phyloP scores from a whole-genome alignment of 352 stramenopile species.

The Pythium aristosporum region DNA sequence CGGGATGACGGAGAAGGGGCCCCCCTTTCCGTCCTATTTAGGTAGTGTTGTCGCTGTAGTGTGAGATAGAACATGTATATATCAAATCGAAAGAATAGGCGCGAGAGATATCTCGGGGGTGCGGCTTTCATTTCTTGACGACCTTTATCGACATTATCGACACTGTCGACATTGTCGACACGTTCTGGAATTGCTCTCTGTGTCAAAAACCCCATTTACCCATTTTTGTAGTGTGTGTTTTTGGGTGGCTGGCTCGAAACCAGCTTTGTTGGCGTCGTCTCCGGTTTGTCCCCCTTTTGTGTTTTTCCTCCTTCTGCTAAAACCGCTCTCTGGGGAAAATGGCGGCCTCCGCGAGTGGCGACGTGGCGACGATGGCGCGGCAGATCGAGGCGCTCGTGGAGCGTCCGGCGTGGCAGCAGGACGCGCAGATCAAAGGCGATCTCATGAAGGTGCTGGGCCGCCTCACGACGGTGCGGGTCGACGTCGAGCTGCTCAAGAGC shows the following conservation, averaged over 20 bases:
- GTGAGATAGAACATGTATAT: background rate
- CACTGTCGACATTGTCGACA: background rate
- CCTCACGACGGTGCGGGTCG: slow-evolving; percentile 75
- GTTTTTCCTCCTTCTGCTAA: slow-evolving; percentile 4
- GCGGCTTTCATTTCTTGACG: no score
- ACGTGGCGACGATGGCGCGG: slow-evolving; percentile 66
- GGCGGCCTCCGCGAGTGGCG: slow-evolving; percentile 38
- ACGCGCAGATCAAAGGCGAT: slow-evolving; percentile 54
- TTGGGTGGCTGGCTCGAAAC: background rate
- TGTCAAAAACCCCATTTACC: background rate
- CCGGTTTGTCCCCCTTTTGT: background rate
- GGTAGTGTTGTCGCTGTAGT: background rate
- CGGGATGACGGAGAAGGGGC: background rate
- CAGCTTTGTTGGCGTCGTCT: background rate
- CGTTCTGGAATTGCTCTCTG: background rate
- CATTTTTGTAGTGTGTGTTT: background rate
- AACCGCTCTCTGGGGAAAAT: background rate
- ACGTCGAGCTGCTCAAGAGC: slow-evolving; percentile 70
- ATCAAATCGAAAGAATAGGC: no score
- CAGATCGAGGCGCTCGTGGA: slow-evolving; percentile 68
- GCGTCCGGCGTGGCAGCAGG: slow-evolving; percentile 61
- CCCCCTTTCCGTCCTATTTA: background rate
- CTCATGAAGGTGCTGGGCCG: slow-evolving; percentile 69
- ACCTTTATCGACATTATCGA: slow-evolving; percentile 7
- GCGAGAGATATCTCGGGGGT: no score